Evolutionary conservation across 108 stramenopile genomes (phyloP), one percentile per base, ranked within the genome.

Genomic region (Craspedostauros australis): DNA sequence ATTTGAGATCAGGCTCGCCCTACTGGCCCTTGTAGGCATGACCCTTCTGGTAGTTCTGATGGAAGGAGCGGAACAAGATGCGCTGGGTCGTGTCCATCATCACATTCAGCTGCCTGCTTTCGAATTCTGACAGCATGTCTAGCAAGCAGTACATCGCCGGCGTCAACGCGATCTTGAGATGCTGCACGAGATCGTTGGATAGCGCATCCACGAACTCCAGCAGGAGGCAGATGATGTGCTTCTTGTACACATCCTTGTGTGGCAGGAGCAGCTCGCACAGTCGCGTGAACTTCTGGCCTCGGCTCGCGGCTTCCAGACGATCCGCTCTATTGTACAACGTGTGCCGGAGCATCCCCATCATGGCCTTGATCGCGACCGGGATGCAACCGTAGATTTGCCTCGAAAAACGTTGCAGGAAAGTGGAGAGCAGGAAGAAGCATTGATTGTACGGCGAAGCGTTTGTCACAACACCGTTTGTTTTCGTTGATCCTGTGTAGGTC

Each of bases 241-340:
- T 90, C 52, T 84, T 86, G 66, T 82, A 84, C n/a, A 90, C 60
- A n/a, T 90, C 88, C 33, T 71, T 77, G 69, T 90, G 84, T 8
- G 75, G 70, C n/a, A 79, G 71, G 14, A 90, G 50, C 20, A 86
- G 45, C 56, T 90, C 88, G 49, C 80, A 84, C 33, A 90, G 28
- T 39, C 80, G 64, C 33, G 46, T 29, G 56, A 68, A 45, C 22
- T 50, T 32, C 19, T 69, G 60, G 4, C 54, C 58, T 3, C 57
- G 46, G 21, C 26, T 31, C 4, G 23, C 16, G 48, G 8, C 39
- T 46, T n/a, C 31, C 18, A 33, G 8, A 33, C 39, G 32, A 7
- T 22, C 14, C 11, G 39, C 44, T 43, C 40, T 62, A 55, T 28
- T 43, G 37, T 46, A 48, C 45, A 66, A 58, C 45, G 18, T 57